These are phyloP conservation scores for Cenococcum geophilum DNA, from an alignment of 495 filamentous ascomycete species.

Conservation along the genomic window DNA sequence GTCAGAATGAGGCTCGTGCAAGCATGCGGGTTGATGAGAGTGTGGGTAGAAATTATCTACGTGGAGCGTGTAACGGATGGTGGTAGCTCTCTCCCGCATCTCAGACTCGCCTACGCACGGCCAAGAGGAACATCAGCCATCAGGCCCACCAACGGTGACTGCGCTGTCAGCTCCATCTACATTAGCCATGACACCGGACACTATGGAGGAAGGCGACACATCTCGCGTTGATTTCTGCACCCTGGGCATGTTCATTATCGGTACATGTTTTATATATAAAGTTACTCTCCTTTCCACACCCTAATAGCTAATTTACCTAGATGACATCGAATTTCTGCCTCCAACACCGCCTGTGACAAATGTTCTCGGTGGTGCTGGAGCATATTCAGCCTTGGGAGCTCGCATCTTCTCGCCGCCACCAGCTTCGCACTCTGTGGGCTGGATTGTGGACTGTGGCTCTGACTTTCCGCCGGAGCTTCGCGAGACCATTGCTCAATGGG, in stretches of 20 bases:
- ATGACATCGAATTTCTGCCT: slow-evolving; percentile 79
- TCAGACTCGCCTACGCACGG: not conserved
- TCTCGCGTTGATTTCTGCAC: slow-evolving; percentile 57
- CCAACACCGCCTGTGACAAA: slow-evolving; percentile 57
- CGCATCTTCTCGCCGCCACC: slow-evolving; percentile 71
- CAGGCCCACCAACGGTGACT: not conserved
- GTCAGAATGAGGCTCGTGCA: slow-evolving; percentile 6
- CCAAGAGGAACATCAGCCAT: not conserved
- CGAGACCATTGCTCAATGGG: slow-evolving; percentile 59
- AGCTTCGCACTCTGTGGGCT: slow-evolving; percentile 56
- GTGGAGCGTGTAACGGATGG: not conserved
- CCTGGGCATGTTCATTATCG: slow-evolving; percentile 93
- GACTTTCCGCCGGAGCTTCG: slow-evolving; percentile 72
- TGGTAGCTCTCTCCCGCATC: not conserved
- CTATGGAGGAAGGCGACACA: slow-evolving; percentile 36
- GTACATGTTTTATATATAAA: slow-evolving; percentile 46
- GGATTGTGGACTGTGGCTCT: slow-evolving; percentile 83
- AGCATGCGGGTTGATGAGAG: not conserved
- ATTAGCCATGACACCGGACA: slow-evolving; percentile 22
- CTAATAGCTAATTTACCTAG: slow-evolving; percentile 42
- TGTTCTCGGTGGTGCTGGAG: slow-evolving; percentile 78
- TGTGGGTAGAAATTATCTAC: not conserved
- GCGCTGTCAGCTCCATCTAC: not conserved
- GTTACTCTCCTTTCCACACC: too few species aligned
- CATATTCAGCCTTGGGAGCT: slow-evolving; percentile 81